These are phyloP conservation scores for Tricholoma flavovirens DNA, from an alignment of 768 basidiomycete species.

Conservation along the genomic window DNA sequence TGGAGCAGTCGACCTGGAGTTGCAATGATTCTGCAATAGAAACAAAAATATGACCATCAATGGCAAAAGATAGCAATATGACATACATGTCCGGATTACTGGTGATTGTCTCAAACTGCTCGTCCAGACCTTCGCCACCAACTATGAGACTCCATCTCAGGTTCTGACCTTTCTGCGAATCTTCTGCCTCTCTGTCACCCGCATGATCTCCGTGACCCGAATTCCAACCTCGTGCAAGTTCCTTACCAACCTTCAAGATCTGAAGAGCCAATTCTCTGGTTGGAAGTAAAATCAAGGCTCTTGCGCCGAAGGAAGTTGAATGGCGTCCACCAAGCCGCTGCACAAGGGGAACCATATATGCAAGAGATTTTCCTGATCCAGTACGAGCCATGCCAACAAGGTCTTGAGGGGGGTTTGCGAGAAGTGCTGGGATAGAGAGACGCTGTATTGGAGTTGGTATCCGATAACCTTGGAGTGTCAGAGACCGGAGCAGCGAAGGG, in stretches of 20 bases:
- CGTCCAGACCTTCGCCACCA: constrained; percentile 92
- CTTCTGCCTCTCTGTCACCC: constrained; percentile 62
- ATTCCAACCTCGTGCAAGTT: constrained; percentile 80
- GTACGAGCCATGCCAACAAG: constrained; percentile 98
- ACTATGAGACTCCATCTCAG: constrained; percentile 93
- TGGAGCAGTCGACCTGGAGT: constrained; percentile 98
- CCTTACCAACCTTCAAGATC: constrained; percentile 91
- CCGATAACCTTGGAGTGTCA: constrained; percentile 90
- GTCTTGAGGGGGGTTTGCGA: constrained; percentile 81
- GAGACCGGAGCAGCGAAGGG: constrained; percentile 74
- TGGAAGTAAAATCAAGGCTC: constrained; percentile 86
- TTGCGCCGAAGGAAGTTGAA: constrained; percentile 71
- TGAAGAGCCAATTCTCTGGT: constrained; percentile 93
- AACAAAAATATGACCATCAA: constrained; percentile 9
- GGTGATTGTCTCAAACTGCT: constrained; percentile 94
- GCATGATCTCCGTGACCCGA: constrained; percentile 59
- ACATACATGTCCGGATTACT: constrained; percentile 93
- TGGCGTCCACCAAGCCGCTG: constrained; percentile 83
- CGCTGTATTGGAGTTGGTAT: constrained; percentile 97
- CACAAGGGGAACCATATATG: constrained; percentile 89
- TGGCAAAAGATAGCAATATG: constrained; percentile 6
- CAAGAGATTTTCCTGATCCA: constrained; percentile 95
- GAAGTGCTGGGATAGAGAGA: constrained; percentile 77
- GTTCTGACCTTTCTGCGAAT: constrained; percentile 49
- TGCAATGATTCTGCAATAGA: constrained; percentile 73